These are phyloP conservation scores for Alternaria novae-zelandiae DNA, from an alignment of 2,329 filamentous ascomycete genomes.

Conservation along the genomic window DNA sequence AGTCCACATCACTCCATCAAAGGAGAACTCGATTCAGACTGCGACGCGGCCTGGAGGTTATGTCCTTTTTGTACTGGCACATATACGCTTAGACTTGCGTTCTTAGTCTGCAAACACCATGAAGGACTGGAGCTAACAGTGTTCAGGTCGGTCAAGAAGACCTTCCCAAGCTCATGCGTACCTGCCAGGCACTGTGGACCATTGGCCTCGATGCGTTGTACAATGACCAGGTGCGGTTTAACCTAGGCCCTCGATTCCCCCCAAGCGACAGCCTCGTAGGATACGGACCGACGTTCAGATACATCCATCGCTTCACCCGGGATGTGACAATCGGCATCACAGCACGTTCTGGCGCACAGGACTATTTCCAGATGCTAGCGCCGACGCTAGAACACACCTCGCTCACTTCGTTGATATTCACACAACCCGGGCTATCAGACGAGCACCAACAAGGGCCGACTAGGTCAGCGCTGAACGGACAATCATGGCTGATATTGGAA, in stretches of 20 bases:
- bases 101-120: neutral
- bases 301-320: neutral
- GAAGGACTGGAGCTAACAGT: neutral
- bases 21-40: too few relatives aligned
- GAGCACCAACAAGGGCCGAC: neutral
- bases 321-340: neutral
- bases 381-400: neutral
- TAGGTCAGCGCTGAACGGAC: neutral
- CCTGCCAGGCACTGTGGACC: neutral
- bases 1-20: too few relatives aligned
- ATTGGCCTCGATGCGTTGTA: neutral
- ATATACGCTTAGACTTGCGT: too few relatives aligned
- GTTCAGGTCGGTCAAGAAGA: neutral
- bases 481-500: neutral
- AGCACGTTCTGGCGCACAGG: neutral
- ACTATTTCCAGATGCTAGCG: neutral
- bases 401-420: neutral
- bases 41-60: too few relatives aligned
- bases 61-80: too few relatives aligned
- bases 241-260: neutral
- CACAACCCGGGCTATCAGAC: neutral
- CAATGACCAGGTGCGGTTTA: too few relatives aligned
- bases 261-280: neutral
- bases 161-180: neutral
- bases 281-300: neutral